Percentiles rank a stretch among this genome's conserved stretches.
These are phyloP conservation scores for Galeopsis tetrahit DNA, from an alignment of 257 asterid species.

Conservation along the genomic window DNA sequence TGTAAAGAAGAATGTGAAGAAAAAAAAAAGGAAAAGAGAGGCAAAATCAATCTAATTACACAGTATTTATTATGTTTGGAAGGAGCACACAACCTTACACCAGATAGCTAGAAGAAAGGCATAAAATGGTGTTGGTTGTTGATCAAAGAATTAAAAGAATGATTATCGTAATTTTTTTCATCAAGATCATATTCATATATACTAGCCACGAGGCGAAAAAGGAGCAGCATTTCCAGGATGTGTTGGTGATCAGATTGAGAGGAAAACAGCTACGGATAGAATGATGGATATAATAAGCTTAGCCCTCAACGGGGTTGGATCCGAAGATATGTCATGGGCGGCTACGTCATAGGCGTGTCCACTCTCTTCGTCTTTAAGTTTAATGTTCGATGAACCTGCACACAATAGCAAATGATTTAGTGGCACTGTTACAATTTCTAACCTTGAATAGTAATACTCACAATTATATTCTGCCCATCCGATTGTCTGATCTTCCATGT, in stretches of 20 bases:
- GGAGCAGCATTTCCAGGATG: not conserved
- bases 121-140: not conserved
- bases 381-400: constrained; percentile 80
- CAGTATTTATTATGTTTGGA: too few relatives aligned
- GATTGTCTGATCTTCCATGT: constrained; percentile 74
- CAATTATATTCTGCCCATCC: constrained; percentile 87
- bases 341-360: constrained; percentile 56
- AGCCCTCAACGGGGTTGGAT: constrained; percentile 9
- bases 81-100: not conserved
- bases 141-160: not conserved
- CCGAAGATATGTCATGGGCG: constrained; percentile 42
- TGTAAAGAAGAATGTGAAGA: not conserved
- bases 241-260: constrained; percentile 34
- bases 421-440: not conserved
- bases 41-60: not conserved
- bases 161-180: too few relatives aligned
- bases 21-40: not conserved
- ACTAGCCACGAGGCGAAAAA: not conserved
- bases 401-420: not conserved
- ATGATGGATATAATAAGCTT: constrained; percentile 15
- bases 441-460: constrained; percentile 54
- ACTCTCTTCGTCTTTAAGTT: constrained; percentile 60
- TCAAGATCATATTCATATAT: too few relatives aligned
- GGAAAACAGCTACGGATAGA: constrained; percentile 27
- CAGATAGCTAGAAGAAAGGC: not conserved